These are phyloP conservation scores for Flaveria sonorensis DNA, from an alignment of 129 eudicot genomes.

Conservation along the genomic window DNA sequence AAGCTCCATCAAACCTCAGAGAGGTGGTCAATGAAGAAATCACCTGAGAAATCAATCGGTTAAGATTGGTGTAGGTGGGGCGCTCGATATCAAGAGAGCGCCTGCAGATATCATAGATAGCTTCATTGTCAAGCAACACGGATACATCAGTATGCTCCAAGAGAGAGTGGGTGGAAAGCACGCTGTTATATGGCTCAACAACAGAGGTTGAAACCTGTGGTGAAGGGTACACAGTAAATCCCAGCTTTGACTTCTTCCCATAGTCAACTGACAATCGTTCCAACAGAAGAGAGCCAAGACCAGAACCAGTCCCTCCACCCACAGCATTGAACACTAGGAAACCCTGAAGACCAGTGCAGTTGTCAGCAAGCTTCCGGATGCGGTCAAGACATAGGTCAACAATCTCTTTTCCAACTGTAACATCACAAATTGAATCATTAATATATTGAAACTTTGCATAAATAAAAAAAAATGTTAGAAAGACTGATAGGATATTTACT, in stretches of 20 bases:
- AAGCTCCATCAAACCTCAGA: constrained; percentile 19
- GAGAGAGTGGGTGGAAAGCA: constrained; percentile 19
- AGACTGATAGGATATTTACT: neutral
- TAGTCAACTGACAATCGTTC: constrained; percentile 78
- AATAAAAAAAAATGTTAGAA: neutral
- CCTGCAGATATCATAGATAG: constrained; percentile 22
- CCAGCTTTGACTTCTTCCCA: constrained; percentile 55
- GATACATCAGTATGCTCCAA: constrained; percentile 20
- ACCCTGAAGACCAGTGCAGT: constrained; percentile 19
- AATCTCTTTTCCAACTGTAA: constrained; percentile 20
- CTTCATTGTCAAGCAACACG: constrained; percentile 26
- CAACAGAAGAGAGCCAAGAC: constrained; percentile 66
- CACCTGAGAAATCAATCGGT: constrained; percentile 16
- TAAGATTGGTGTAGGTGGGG: constrained; percentile 20
- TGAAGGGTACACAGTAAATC: constrained; percentile 19
- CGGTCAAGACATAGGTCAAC: constrained; percentile 13
- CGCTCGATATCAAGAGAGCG: constrained; percentile 9
- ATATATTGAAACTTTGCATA: neutral
- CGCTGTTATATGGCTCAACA: constrained; percentile 17
- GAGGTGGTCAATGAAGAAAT: constrained; percentile 14
- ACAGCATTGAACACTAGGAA: constrained; percentile 31
- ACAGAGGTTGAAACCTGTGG: constrained; percentile 18
- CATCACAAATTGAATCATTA: neutral
- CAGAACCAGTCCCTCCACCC: constrained; percentile 81
- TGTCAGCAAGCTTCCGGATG: constrained; percentile 16